Evolutionary conservation across 495 filamentous ascomycete genomes (phyloP), one percentile per base, ranked within the genome.

Genomic region (Aspergillus cristatus): DNA sequence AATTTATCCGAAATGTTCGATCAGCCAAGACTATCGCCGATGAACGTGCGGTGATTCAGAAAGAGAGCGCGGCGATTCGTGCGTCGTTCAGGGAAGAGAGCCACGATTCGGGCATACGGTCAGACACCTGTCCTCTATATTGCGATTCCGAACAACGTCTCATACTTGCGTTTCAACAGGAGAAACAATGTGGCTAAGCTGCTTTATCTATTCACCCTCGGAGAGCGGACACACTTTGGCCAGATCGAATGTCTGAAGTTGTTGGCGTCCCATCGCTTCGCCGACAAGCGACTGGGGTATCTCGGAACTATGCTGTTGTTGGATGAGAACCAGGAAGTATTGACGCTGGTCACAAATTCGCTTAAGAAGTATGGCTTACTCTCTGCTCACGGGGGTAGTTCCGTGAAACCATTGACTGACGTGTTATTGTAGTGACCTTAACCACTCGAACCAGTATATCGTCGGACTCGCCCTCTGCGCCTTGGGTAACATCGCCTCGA

Each of bases 211-310:
- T 98, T 98, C 59, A 98, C 91, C 1, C 76, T 98, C n/a, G 91
- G 91, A 40, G 91, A 98, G 61, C 76, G 91, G 41, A 98, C 91
- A 42, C 91, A 98, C 67, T 98, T 98, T 56, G 91, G 91, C 36
- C 91, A 98, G 69, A 97, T 98, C 63, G 91, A 98, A 81, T 98
- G 91, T 62, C 74, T 98, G 55, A 98, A 97, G 63, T 74, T 98
- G 31, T 76, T 98, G 13, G 91, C 91, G 38, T 97, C 93, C 8
- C 89, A 93, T 42, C 84, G 89, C 28, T 98, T 98, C 58, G 91
- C 93, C 47, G 91, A 98, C 72, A 98, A 98, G 68, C 80, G 91
- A 29, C 63, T 98, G 53, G 91, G 91, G 16, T 96, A 98, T 58
- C 67, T 98, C 42, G 91, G 93, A 15, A 96, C 91, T 0, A 98